Evolutionary conservation across 2,329 filamentous ascomycete genomes (phyloP).

Genomic region (Fusarium sp.): DNA sequence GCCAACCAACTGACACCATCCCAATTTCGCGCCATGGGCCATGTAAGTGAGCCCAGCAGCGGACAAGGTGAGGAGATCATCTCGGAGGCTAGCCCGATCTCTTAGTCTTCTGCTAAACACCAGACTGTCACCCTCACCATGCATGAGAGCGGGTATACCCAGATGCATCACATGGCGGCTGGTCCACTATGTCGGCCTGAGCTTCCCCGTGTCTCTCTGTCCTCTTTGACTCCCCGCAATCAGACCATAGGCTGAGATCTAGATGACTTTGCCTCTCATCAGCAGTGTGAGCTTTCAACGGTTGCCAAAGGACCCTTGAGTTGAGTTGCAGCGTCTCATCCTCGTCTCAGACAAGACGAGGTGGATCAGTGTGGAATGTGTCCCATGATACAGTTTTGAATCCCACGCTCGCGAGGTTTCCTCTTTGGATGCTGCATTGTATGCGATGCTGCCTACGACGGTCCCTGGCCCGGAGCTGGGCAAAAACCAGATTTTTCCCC

Average conservation of each 20-base stretch:
- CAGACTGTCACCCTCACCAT: slow-evolving; percentile 13
- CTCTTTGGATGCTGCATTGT: slow-evolving; percentile 18
- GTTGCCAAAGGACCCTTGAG: slow-evolving; percentile 9
- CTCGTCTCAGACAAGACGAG: slow-evolving; percentile 7
- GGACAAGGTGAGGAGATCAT: slow-evolving; percentile 30
- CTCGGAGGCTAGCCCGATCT: slow-evolving; percentile 30
- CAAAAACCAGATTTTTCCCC: slow-evolving; percentile 17
- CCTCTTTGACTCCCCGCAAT: slow-evolving; percentile 33
- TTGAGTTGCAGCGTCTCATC: slow-evolving; percentile 10
- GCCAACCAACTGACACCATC: slow-evolving; percentile 40
- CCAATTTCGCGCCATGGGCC: not conserved
- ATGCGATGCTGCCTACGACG: slow-evolving; percentile 12
- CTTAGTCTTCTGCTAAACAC: slow-evolving; percentile 24
- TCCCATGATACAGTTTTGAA: slow-evolving; percentile 10
- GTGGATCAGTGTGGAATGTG: slow-evolving; percentile 24
- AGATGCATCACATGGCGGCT: slow-evolving; percentile 33
- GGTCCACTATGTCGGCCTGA: slow-evolving; percentile 26
- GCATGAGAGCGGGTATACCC: slow-evolving; percentile 41
- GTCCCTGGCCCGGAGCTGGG: slow-evolving; percentile 20
- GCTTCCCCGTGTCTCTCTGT: slow-evolving; percentile 32
- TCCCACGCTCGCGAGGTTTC: slow-evolving; percentile 23
- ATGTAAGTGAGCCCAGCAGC: not conserved
- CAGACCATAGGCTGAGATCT: slow-evolving; percentile 31
- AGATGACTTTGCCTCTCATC: slow-evolving; percentile 23
- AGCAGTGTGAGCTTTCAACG: slow-evolving; percentile 8